Base-by-base conservation (phyloP, 495 filamentous ascomycete genomes). In the Penicillium paradoxum region DNA sequence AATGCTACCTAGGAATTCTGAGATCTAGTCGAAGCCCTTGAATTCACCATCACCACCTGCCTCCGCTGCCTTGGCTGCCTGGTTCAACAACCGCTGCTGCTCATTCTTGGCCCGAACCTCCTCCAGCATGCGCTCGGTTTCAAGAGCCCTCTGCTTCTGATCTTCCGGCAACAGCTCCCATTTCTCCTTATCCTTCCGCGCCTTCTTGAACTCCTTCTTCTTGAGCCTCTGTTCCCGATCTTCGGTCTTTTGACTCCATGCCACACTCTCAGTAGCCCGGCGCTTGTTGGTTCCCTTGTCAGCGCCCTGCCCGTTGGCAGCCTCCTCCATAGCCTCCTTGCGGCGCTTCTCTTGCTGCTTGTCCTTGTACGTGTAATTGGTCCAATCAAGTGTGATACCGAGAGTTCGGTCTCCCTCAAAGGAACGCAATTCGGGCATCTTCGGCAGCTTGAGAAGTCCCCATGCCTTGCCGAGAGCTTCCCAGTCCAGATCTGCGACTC, bases 181-280 rank as follows among this genome's bases (percentile, higher is more conserved):
- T 56, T 75, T 73, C 65, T 88, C 83, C 43, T 83, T 79, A 64
- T 95, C 88, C 42, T 85, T 78, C 66, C 81, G 85, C 44, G 79
- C 77, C 46, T 80, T 74, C 70, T 91, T 91, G 76, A 84, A 84
- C 52, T 91, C 90, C 44, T 87, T 78, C 53, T 89, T 76, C 56
- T 69, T 76, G 45, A 83, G 78, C 53, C 83, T 84, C 49, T 79
- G 69, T 1, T 86, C 85, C 53, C 85, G 84, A 21, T 75, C 71
- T 37, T 92, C 89, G 22, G 80, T 74, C 70, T 97, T 92, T 30
- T 79, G 79, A 65, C 86, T 95, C 93, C 93, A 98, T 2, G 93
- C 86, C 42, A 83, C 76, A 51, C 70, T 78, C 75, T 68, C 80
- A 63, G 60, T 83, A 78, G 61, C 65, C 45, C 25, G 57, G 38